These are phyloP conservation scores for Ilyonectria sp. DNA, from an alignment of 2,329 filamentous ascomycete genomes.

Conservation along the genomic window DNA sequence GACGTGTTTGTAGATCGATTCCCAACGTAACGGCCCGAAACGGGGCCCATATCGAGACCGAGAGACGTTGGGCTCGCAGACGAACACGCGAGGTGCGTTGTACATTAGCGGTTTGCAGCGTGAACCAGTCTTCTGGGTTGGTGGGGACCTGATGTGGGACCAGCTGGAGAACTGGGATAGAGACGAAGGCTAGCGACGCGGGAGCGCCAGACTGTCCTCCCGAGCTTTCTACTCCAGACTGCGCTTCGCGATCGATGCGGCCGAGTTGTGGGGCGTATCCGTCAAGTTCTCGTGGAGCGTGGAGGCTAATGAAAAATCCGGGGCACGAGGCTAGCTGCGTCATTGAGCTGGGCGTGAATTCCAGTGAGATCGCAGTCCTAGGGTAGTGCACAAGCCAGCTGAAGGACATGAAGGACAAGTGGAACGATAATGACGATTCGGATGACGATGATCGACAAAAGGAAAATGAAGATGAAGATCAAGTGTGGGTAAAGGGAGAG, in stretches of 20 bases:
- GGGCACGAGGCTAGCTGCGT: conserved; percentile 17
- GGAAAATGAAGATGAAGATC: conserved; percentile 25
- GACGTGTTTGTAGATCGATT: conserved; percentile 21
- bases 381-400: conserved; percentile 31
- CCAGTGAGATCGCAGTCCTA: conserved; percentile 11
- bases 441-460: conserved; percentile 35
- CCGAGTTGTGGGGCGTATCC: conserved; percentile 16
- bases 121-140: conserved; percentile 43
- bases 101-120: conserved; percentile 43
- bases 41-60: conserved; percentile 6
- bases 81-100: conserved; percentile 36
- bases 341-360: conserved; percentile 22
- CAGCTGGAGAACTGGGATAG: conserved; percentile 23
- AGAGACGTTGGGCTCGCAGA: conserved; percentile 20
- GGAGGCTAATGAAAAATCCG: not conserved
- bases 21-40: conserved; percentile 21
- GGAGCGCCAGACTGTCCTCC: conserved; percentile 23
- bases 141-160: conserved; percentile 42
- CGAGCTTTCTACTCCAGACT: conserved; percentile 9
- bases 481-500: conserved; percentile 17
- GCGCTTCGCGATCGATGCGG: conserved; percentile 13
- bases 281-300: conserved; percentile 4
- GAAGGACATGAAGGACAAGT: conserved; percentile 31
- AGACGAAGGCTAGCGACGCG: conserved; percentile 33
- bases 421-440: conserved; percentile 37